phyloP scores from a whole-genome alignment of 1,284 basidiomycete species.

The Puccinia coronata region DNA sequence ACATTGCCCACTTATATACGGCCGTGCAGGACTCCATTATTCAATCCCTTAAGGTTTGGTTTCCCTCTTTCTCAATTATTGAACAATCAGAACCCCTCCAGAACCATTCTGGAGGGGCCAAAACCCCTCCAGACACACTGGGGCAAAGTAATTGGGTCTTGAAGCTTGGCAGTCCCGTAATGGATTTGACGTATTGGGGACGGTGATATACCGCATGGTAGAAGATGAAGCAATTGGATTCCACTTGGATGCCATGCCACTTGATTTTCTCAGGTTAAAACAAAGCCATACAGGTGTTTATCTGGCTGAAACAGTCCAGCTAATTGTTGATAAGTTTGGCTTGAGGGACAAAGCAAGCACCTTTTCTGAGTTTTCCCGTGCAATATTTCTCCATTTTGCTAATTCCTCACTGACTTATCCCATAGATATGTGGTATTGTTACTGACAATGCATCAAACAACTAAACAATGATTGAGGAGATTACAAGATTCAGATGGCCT shows the following conservation, averaged over 20 bases:
- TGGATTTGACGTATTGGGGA: not conserved
- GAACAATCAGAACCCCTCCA: no score
- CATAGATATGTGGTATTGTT: conserved; percentile 9
- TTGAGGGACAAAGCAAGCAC: not conserved
- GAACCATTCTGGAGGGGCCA: no score
- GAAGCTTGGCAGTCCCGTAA: conserved; percentile 5
- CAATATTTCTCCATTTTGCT: not conserved
- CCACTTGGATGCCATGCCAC: not conserved
- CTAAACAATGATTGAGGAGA: not conserved
- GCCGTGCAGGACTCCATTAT: conserved; percentile 11
- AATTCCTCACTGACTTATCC: not conserved
- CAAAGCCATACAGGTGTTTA: no score
- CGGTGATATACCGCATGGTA: conserved; percentile 7
- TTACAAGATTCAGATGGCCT: not conserved
- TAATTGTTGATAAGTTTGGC: no score
- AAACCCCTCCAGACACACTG: not conserved
- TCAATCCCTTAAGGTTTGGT: not conserved
- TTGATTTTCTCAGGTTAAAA: conserved; percentile 1
- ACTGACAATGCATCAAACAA: no score
- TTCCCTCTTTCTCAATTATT: not conserved
- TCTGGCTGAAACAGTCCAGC: not conserved
- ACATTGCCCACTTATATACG: no score
- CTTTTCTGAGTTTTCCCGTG: not conserved
- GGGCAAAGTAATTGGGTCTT: conserved; percentile 17
- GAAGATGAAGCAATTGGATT: not conserved